phyloP scores from a whole-genome alignment of 441 rosid species.

The Erodium texanum region DNA sequence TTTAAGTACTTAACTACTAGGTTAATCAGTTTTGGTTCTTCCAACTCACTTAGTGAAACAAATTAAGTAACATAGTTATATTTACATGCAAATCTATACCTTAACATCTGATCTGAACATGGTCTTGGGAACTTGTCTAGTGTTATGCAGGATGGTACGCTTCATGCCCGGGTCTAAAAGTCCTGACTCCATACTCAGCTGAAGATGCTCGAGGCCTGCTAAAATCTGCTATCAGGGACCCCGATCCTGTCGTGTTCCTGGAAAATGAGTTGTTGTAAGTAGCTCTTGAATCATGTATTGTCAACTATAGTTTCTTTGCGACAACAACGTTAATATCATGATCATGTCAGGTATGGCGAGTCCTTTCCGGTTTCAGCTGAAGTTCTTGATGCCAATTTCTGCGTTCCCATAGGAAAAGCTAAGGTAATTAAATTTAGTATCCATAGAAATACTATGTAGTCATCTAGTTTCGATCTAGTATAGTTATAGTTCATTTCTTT shows the following conservation, averaged over 20 bases:
- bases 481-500: conserved; percentile 10
- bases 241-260: conserved; percentile 94
- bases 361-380: conserved; percentile 83
- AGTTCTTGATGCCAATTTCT: conserved; percentile 87
- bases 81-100: no score
- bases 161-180: conserved; percentile 83
- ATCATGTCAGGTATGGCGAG: conserved; percentile 67
- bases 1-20: no score
- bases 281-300: conserved; percentile 8
- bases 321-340: not conserved
- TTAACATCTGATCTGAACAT: no score
- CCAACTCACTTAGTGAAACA: no score
- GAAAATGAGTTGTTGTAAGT: conserved; percentile 78
- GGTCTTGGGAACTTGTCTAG: conserved; percentile 26
- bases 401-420: conserved; percentile 90
- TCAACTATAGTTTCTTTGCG: no score
- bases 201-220: conserved; percentile 92
- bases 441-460: not conserved
- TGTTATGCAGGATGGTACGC: conserved; percentile 91
- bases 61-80: no score
- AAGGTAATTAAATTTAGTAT: conserved; percentile 36
- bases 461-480: conserved; percentile 10
- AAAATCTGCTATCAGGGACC: conserved; percentile 95
- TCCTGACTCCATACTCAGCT: conserved; percentile 67
- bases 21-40: no score